Conservation (phyloP, 495 filamentous ascomycete species). For the Penicillium subrubescens region DNA sequence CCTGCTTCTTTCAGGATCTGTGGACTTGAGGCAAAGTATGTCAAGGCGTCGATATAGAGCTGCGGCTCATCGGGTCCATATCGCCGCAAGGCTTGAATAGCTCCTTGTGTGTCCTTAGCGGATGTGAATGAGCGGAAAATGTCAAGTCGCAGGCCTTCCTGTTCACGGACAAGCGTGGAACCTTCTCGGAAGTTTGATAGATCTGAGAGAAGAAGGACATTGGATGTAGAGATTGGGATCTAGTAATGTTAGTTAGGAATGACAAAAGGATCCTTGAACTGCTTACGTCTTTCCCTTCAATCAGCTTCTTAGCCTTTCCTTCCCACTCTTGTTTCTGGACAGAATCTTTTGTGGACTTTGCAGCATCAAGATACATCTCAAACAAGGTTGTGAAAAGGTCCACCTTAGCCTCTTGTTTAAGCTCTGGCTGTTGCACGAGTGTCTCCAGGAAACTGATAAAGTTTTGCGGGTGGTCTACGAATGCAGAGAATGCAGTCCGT, state of each 20-base stretch:
- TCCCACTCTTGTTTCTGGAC: constrained; percentile 80
- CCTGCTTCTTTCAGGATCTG: constrained; percentile 85
- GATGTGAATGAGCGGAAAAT: constrained; percentile 97
- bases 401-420: constrained; percentile 70
- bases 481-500: constrained; percentile 90
- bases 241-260: constrained; percentile 31
- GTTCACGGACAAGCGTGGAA: constrained; percentile 88
- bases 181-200: constrained; percentile 88
- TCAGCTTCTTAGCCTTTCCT: constrained; percentile 79
- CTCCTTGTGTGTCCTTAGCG: constrained; percentile 87
- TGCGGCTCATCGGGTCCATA: constrained; percentile 92
- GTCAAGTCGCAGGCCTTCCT: constrained; percentile 88
- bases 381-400: constrained; percentile 96
- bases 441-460: constrained; percentile 92
- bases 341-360: constrained; percentile 68
- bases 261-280: neutral
- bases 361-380: constrained; percentile 94
- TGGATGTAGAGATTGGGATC: constrained; percentile 90
- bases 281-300: constrained; percentile 70
- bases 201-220: constrained; percentile 89
- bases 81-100: constrained; percentile 83
- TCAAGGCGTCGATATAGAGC: constrained; percentile 87
- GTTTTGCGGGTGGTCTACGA: constrained; percentile 88
- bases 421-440: constrained; percentile 65
- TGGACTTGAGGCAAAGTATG: constrained; percentile 88